A percentile compares a stretch with the other conserved stretches of the same genome.
These are phyloP conservation scores for Monosiga brevicollis DNA, from an alignment of 78 protist genomes.

Conservation along the genomic window DNA sequence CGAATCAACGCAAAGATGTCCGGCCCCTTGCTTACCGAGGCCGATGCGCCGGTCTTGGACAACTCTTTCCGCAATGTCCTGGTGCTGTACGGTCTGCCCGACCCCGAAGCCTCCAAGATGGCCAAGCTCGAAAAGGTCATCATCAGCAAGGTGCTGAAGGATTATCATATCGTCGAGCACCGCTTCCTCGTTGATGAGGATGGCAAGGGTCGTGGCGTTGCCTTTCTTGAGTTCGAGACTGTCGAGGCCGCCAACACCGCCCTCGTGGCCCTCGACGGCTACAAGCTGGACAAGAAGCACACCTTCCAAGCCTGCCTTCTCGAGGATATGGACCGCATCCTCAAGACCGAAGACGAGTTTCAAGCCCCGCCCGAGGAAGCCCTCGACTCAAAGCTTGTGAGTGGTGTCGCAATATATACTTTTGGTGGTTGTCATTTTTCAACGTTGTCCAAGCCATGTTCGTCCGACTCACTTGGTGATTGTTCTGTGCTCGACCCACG, in stretches of 20 bases:
- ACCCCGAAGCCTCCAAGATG: background rate
- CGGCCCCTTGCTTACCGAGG: background rate
- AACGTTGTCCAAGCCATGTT: background rate
- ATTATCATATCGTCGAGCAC: background rate
- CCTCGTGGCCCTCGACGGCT: conserved; percentile 11
- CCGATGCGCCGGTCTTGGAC: conserved; percentile 6
- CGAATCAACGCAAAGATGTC: background rate
- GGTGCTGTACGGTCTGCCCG: conserved; percentile 18
- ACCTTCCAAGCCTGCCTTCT: conserved; percentile 1
- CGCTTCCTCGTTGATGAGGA: background rate
- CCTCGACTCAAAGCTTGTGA: conserved; percentile 9
- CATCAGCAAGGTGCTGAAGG: background rate
- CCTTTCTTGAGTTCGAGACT: conserved; percentile 12
- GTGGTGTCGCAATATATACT: no score
- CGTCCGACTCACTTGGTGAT: background rate
- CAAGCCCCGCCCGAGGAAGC: background rate
- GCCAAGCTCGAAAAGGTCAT: background rate
- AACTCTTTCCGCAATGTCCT: background rate
- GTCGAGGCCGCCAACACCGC: conserved; percentile 10
- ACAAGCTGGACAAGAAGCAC: conserved; percentile 53
- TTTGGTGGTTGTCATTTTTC: no score
- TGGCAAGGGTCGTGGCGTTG: background rate
- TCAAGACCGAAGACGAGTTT: conserved; percentile 3
- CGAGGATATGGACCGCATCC: conserved; percentile 4
- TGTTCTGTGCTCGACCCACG: no score